A percentile compares a stretch with the other conserved stretches of the same genome.
phyloP scores from a whole-genome alignment of 352 stramenopile genomes.

The Blastocystis sp. region DNA sequence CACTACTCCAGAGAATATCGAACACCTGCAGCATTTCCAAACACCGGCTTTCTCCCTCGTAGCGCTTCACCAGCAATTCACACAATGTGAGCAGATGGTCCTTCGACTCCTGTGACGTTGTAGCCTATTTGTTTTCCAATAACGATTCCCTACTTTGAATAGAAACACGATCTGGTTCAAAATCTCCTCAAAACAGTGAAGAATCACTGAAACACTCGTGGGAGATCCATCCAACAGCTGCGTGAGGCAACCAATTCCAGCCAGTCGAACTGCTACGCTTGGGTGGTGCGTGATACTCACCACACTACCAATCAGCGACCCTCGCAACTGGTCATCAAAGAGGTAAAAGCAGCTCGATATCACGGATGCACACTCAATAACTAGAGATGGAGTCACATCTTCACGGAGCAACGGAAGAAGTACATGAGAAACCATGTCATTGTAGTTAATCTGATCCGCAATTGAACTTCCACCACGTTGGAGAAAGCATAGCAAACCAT shows the following conservation, averaged over 20 bases:
- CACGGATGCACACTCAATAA: neutral
- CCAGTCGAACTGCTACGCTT: neutral
- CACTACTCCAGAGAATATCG: neutral
- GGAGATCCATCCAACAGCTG: neutral
- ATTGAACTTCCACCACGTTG: neutral
- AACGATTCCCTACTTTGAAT: neutral
- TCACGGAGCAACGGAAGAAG: neutral
- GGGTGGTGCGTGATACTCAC: neutral
- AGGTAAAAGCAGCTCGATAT: neutral
- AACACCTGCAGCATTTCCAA: neutral
- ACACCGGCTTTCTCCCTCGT: neutral
- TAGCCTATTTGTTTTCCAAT: neutral
- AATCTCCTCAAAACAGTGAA: neutral
- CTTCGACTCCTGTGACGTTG: neutral
- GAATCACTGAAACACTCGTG: neutral
- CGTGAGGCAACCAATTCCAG: neutral
- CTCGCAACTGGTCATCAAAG: neutral
- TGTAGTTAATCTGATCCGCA: neutral
- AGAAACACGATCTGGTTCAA: neutral
- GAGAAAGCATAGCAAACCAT: constrained; percentile 21
- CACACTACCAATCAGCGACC: neutral
- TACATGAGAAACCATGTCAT: neutral
- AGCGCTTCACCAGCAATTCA: neutral
- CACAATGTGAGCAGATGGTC: neutral
- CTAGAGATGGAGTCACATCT: neutral